Conservation (phyloP, 148 eudicot species). For the Cornus controversa region DNA sequence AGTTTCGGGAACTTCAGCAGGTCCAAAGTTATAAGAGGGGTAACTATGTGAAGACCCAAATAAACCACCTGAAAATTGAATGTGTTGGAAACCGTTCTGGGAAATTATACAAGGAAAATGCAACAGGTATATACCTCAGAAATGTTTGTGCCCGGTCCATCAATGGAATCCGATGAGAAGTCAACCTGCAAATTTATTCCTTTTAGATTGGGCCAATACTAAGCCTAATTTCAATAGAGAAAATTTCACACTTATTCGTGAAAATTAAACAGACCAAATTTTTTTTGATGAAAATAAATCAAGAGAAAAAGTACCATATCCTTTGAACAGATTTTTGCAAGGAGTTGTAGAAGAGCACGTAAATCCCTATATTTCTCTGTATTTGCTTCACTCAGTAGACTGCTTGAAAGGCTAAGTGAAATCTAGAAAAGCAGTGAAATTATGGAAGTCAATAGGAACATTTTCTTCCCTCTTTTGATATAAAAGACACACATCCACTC, state of each 20-base stretch:
- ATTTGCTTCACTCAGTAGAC: constrained; percentile 73
- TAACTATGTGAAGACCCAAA: constrained; percentile 87
- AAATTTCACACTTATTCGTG: not conserved
- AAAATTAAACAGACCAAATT: not conserved
- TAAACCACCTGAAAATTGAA: constrained; percentile 72
- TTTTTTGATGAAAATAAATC: not conserved
- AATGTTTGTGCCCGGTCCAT: constrained; percentile 71
- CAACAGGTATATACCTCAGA: constrained; percentile 56
- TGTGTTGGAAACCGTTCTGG: constrained; percentile 6
- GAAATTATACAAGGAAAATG: not conserved
- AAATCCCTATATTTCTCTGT: constrained; percentile 86
- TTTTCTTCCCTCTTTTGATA: no score
- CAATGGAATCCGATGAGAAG: constrained; percentile 71
- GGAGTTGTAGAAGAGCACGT: constrained; percentile 88
- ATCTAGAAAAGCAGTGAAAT: constrained; percentile 47
- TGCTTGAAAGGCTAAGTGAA: constrained; percentile 71
- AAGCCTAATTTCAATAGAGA: not conserved
- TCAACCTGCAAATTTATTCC: constrained; percentile 54
- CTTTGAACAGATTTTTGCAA: constrained; percentile 77
- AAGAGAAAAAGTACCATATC: constrained; percentile 64
- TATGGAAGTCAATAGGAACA: constrained; percentile 15
- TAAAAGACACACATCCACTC: no score
- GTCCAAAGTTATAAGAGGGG: constrained; percentile 79
- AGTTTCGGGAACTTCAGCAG: constrained; percentile 90
- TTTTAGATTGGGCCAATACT: not conserved